phyloP scores from a whole-genome alignment of 116 monocot species.

The Posidonia oceanica region DNA sequence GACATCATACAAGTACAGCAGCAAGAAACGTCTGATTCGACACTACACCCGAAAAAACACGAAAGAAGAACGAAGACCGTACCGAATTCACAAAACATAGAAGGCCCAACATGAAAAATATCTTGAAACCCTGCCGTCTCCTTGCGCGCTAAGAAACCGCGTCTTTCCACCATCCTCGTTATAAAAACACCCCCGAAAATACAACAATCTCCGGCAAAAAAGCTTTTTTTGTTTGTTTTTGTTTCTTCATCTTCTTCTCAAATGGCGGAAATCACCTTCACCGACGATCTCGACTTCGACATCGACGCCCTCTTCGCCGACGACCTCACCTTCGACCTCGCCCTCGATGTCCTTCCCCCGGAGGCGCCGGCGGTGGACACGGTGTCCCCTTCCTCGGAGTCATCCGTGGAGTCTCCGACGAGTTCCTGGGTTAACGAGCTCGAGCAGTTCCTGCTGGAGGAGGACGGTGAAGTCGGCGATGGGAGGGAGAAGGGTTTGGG shows the following conservation, averaged over 20 bases:
- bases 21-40: not conserved
- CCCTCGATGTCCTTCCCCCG: conserved; percentile 7
- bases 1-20: not conserved
- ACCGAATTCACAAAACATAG: not conserved
- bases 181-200: not conserved
- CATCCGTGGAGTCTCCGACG: not conserved
- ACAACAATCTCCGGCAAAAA: not conserved
- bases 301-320: not conserved
- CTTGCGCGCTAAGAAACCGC: not conserved
- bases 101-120: not conserved
- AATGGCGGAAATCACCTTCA: not conserved
- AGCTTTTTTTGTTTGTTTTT: not conserved
- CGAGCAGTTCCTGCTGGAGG: conserved; percentile 47
- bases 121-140: not conserved
- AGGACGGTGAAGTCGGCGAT: not conserved
- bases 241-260: not conserved
- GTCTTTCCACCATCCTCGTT: not conserved
- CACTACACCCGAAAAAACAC: not conserved
- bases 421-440: conserved; percentile 17
- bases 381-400: conserved; percentile 5
- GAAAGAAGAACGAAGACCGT: not conserved
- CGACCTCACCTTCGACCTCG: conserved; percentile 8
- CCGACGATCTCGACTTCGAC: conserved; percentile 8
- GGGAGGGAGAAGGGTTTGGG: not conserved
- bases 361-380: conserved; percentile 1